Percentiles rank a stretch among this genome's conserved stretches.
phyloP scores from a whole-genome alignment of 2,329 filamentous ascomycete species.

The Parasarocladium wereldwijsianum region DNA sequence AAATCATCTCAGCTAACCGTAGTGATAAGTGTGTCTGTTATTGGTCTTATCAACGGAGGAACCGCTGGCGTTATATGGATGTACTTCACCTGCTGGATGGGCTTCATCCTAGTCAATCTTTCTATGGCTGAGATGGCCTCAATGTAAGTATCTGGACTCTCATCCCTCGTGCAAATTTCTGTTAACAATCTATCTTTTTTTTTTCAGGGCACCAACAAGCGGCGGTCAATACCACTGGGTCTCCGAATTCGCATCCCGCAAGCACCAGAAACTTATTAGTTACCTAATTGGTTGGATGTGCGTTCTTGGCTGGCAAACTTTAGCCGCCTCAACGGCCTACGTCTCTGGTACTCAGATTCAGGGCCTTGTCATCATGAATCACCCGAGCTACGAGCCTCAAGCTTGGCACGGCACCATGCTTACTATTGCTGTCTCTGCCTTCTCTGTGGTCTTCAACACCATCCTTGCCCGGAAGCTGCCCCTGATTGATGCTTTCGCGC shows the following conservation, averaged over 20 bases:
- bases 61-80: too few species aligned
- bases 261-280: conserved; percentile 35
- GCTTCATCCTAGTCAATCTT: too few species aligned
- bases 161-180: too few species aligned
- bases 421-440: conserved; percentile 28
- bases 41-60: too few species aligned
- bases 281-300: conserved; percentile 35
- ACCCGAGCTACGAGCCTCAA: conserved; percentile 21
- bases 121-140: too few species aligned
- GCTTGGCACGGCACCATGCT: conserved; percentile 34
- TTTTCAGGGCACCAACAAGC: conserved; percentile 37
- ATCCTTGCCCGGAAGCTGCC: conserved; percentile 28
- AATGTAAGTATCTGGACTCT: too few species aligned
- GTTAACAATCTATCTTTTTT: too few species aligned
- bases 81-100: too few species aligned
- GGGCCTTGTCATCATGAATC: conserved; percentile 24
- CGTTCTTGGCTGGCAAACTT: conserved; percentile 28
- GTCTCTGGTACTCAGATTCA: conserved; percentile 29
- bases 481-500: conserved; percentile 32
- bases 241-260: conserved; percentile 32
- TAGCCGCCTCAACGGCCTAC: conserved; percentile 23
- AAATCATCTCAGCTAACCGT: too few species aligned
- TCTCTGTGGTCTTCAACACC: conserved; percentile 35
- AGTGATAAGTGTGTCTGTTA: too few species aligned
- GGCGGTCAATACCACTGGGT: conserved; percentile 47